A percentile compares a stretch with the other conserved stretches of the same genome.
phyloP scores from a whole-genome alignment of 2,329 filamentous ascomycete genomes.

The Cercospora nicotianae region DNA sequence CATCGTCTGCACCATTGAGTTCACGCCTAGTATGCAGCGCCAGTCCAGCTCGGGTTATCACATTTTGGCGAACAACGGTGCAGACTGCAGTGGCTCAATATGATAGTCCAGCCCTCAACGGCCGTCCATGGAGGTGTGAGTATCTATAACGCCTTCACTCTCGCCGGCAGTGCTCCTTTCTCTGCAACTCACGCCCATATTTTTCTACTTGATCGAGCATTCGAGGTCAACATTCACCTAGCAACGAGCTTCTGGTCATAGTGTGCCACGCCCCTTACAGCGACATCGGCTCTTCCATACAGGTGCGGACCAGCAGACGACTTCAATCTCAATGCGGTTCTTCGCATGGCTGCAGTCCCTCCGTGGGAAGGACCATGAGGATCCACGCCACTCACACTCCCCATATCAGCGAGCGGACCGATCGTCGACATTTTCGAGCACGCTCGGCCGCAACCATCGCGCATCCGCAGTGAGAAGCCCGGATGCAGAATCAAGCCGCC shows the following conservation, averaged over 20 bases:
- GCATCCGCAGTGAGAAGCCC: not conserved
- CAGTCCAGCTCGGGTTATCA: constrained; percentile 1
- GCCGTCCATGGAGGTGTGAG: not conserved
- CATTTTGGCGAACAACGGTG: not conserved
- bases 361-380: constrained; percentile 6
- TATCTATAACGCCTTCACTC: not conserved
- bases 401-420: constrained; percentile 9
- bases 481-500: not conserved
- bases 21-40: not conserved
- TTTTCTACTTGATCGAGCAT: not conserved
- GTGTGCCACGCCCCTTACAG: not conserved
- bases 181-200: not conserved
- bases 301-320: not conserved
- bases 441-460: not conserved
- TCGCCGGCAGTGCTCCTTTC: not conserved
- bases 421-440: constrained; percentile 1
- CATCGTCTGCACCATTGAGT: not conserved
- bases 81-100: not conserved
- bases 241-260: not conserved
- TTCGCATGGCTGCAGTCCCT: constrained; percentile 17
- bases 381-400: not conserved
- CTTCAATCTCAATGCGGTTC: constrained; percentile 6
- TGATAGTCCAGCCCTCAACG: constrained; percentile 6
- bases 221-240: not conserved
- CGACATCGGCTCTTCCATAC: not conserved